Base-by-base conservation (phyloP, 2,329 filamentous ascomycete genomes). In the Lecanicillium sp. region DNA sequence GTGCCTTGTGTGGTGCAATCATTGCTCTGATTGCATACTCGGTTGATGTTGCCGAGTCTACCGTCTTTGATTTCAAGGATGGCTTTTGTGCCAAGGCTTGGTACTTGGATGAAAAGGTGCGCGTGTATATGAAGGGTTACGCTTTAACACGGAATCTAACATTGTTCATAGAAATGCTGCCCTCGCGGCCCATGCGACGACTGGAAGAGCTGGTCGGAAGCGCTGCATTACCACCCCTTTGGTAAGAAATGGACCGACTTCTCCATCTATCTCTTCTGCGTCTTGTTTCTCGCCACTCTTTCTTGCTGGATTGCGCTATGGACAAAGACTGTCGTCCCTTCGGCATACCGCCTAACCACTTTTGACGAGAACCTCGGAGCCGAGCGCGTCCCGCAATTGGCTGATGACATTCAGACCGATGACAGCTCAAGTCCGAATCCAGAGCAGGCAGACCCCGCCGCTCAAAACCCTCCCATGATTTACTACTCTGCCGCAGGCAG, bases 401-500 rank as follows among this genome's bases (percentile, higher is more conserved):
- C 56, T 2, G 58, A 63, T 9, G 66, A 73, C 29, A 57, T 62
- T 2, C 49, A 59, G 17, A 61, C 53, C 43, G 68, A 62, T 33
- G 66, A 68, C 42, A 67, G 62, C 15, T 64, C 68, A 3, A 68
- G 62, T 28, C 64, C 68, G 7, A 55, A 52, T 5, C 57, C 57
- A 17, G 42, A 67, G 54, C 44, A 66, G n/a, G 61, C 46, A 45
- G 60, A 38, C 45, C 58, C 39, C 44, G 22, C 22, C 22, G 22
- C 22, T 6, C 22, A 25, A 11, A 51, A 54, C 1, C 74, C 82
- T 3, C 84, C 86, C 1, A 94, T 94, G 82, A 75, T 90, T 5
- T 98, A 95, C 61, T 98, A 95, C 59, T 89, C 92, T 7, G 92
- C 90, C 42, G 90, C 90, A 30, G 92, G 92, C 35, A 95, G 88